Percentiles rank a stretch among this genome's conserved stretches.
phyloP scores from a whole-genome alignment of 805 yeast species.

The Danielozyma ontarioensis region DNA sequence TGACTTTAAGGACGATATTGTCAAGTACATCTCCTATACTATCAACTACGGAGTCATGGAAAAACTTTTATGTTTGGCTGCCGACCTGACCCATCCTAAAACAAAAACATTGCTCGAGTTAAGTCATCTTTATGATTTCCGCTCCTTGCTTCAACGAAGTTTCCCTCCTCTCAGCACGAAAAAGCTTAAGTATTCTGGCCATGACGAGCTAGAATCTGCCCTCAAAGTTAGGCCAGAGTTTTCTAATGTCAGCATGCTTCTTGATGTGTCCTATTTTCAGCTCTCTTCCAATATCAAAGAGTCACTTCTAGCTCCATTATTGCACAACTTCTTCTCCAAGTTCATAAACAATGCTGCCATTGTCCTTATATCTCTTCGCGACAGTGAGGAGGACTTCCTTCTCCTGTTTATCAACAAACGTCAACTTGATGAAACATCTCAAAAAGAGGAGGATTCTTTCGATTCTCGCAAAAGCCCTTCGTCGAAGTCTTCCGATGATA shows the following conservation, averaged over 20 bases:
- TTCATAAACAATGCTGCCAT: slow-evolving; percentile 64
- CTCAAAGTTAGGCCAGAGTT: slow-evolving; percentile 19
- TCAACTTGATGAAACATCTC: slow-evolving; percentile 27
- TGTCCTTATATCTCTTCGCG: slow-evolving; percentile 60
- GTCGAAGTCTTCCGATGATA: slow-evolving; percentile 1
- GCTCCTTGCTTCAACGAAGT: slow-evolving; percentile 61
- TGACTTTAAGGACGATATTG: slow-evolving; percentile 52
- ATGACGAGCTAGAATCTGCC: slow-evolving; percentile 22
- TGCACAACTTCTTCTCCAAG: slow-evolving; percentile 48
- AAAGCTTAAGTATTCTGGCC: slow-evolving; percentile 48
- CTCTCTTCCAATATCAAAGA: slow-evolving; percentile 21
- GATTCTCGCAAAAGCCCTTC: slow-evolving; percentile 1
- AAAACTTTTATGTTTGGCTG: slow-evolving; percentile 54
- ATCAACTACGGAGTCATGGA: slow-evolving; percentile 69
- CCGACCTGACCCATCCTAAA: slow-evolving; percentile 45
- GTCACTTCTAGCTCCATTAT: slow-evolving; percentile 29
- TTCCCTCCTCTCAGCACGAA: slow-evolving; percentile 53
- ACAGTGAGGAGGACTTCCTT: slow-evolving; percentile 68
- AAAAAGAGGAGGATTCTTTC: slow-evolving; percentile 2
- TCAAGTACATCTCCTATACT: slow-evolving; percentile 53
- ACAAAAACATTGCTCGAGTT: slow-evolving; percentile 33
- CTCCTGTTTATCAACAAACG: slow-evolving; percentile 44
- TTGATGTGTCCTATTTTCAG: slow-evolving; percentile 17
- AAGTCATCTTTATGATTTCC: slow-evolving; percentile 56
- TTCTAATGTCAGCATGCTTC: slow-evolving; percentile 24